These are phyloP conservation scores for Globisporangium lucens DNA, from an alignment of 352 stramenopile genomes.

Conservation along the genomic window DNA sequence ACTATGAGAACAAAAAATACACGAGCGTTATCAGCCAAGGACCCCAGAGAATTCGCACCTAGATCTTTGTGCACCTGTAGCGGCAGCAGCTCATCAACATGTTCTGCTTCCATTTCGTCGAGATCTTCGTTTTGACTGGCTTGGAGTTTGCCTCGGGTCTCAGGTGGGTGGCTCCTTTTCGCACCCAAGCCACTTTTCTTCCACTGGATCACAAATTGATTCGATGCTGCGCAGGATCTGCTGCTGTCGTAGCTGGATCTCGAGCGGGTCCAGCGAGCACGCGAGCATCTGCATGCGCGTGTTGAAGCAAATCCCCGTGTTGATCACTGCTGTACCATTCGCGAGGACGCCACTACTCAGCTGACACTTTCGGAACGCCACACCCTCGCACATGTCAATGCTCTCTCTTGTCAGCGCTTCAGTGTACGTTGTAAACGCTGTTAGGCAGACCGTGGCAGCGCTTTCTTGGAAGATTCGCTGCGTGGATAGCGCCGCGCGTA, in stretches of 20 bases:
- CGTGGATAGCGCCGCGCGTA: neutral
- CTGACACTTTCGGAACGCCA: neutral
- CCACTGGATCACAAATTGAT: constrained; percentile 9
- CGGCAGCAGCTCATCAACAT: too few relatives aligned
- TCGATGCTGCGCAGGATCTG: constrained; percentile 19
- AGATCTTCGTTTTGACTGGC: too few relatives aligned
- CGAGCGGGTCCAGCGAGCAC: constrained; percentile 15
- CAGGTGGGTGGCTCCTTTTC: neutral
- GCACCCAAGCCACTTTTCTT: constrained; percentile 17
- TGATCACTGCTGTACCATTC: neutral
- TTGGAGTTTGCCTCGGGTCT: too few relatives aligned
- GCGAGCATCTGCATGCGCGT: constrained; percentile 9
- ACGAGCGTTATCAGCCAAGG: too few relatives aligned
- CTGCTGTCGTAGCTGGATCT: constrained; percentile 6
- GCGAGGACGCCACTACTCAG: neutral
- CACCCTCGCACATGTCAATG: constrained; percentile 2
- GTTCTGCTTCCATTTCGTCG: too few relatives aligned
- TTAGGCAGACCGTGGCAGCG: constrained; percentile 13
- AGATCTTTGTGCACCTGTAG: too few relatives aligned
- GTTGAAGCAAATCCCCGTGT: constrained; percentile 2
- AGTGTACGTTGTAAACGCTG: constrained; percentile 2
- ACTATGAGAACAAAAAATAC: too few relatives aligned
- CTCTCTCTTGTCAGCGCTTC: constrained; percentile 16
- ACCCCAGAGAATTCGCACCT: too few relatives aligned
- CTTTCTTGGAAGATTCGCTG: neutral